A percentile compares a stretch with the other conserved stretches of the same genome.
phyloP scores from a whole-genome alignment of 768 basidiomycete species.

The Hydnum rufescens region DNA sequence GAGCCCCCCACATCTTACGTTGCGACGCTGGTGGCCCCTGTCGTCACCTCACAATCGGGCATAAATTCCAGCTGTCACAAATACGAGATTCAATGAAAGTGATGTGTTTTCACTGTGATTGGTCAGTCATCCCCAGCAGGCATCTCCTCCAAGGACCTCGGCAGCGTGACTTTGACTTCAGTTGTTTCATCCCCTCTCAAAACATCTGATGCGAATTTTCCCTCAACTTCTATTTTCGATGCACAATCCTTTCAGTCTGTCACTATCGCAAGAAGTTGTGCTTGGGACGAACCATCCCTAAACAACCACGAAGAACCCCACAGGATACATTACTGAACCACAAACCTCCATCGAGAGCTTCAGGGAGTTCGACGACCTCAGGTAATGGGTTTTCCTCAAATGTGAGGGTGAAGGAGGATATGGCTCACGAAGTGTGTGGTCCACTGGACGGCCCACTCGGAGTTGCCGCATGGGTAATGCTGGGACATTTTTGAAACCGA shows the following conservation, averaged over 20 bases:
- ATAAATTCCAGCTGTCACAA: no score
- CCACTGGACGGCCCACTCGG: neutral
- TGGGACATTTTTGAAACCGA: constrained; percentile 98
- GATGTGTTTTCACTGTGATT: no score
- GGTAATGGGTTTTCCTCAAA: constrained; percentile 72
- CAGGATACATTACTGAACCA: constrained; percentile 97
- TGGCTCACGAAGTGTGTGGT: neutral
- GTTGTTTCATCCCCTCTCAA: constrained; percentile 80
- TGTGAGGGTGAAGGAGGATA: neutral
- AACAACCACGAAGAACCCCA: constrained; percentile 76
- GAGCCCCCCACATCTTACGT: no score
- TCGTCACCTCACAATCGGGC: no score
- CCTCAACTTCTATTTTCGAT: constrained; percentile 92
- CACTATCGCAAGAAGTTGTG: constrained; percentile 1
- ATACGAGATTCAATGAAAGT: no score
- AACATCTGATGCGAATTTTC: constrained; percentile 72
- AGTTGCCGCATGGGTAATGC: constrained; percentile 39
- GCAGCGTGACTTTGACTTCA: constrained; percentile 74
- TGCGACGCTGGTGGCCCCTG: no score
- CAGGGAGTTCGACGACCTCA: constrained; percentile 93
- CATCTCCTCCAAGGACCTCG: constrained; percentile 85
- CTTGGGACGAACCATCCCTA: constrained; percentile 72
- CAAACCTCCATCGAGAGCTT: constrained; percentile 71
- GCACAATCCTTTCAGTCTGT: constrained; percentile 87
- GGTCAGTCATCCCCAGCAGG: constrained; percentile 83